These are phyloP conservation scores for Aspergillus novofumigatus DNA, from an alignment of 2,329 filamentous ascomycete genomes.

Conservation along the genomic window DNA sequence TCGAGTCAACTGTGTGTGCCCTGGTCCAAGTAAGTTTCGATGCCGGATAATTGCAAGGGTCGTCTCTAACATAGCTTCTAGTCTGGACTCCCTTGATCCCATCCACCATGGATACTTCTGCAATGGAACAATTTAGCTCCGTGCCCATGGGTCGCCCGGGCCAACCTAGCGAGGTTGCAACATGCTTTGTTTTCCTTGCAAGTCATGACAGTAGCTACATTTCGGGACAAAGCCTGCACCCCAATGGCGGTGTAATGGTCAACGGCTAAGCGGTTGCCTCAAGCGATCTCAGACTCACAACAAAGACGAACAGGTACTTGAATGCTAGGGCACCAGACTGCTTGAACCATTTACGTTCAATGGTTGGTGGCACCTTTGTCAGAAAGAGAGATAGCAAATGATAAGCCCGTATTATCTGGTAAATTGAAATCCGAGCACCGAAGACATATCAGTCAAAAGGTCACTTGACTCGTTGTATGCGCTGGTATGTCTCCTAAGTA, in stretches of 20 bases:
- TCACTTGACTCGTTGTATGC: not conserved
- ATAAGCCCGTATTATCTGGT: not conserved
- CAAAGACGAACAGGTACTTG: not conserved
- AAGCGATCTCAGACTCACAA: not conserved
- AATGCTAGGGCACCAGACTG: not conserved
- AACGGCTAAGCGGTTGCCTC: constrained; percentile 36
- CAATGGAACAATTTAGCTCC: constrained; percentile 66
- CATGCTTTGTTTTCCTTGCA: constrained; percentile 77
- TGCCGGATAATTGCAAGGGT: not conserved
- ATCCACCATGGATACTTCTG: constrained; percentile 65
- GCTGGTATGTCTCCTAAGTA: not conserved
- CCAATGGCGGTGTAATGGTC: constrained; percentile 57
- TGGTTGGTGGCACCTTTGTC: not conserved
- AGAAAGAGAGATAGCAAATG: not conserved
- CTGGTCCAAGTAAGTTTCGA: constrained; percentile 55
- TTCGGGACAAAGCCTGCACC: constrained; percentile 67
- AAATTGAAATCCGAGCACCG: not conserved
- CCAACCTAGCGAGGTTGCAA: constrained; percentile 77
- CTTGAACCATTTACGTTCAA: not conserved
- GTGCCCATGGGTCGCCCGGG: constrained; percentile 72
- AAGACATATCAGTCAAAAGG: not conserved
- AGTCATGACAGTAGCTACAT: constrained; percentile 69
- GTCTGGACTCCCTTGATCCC: constrained; percentile 76
- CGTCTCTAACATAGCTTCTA: constrained; percentile 6
- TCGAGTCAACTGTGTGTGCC: constrained; percentile 70